Evolutionary conservation across 2,329 filamentous ascomycete species (phyloP), one percentile per base, ranked within the genome.

Genomic region (Xylariaceae sp.): DNA sequence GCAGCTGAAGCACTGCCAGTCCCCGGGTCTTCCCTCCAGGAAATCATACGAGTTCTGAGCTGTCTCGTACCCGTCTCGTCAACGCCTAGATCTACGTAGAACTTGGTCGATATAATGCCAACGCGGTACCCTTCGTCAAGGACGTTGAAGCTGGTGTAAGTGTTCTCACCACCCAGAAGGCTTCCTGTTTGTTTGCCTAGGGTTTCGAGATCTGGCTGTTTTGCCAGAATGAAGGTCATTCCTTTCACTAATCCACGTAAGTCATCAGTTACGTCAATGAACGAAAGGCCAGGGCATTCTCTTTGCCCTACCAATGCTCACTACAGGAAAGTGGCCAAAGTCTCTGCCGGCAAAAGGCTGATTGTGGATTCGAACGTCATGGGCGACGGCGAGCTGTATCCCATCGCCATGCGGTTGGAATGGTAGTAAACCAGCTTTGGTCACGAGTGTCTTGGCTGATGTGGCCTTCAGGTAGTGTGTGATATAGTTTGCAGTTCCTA

Each of bases 211-310:
- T 74, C 76, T 0, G 80, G 74, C 16, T 92, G 73, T 60, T 82
- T 72, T 13, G 86, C 73, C 39, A 88, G 76, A 22, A 83, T 69
- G 66, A 89, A 90, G 1, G 81, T 81, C 83, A 91, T 86, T 42
- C 87, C 88, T 44, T 82, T 82, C 39, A 90, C 86, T 28, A 28
- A 5, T 7, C 7, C 22, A 28, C 22, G 7, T 28, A 28, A 4
- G 22, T 28, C 22, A 28, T 7, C 22, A 28, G 4, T 28, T 28
- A 28, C 4, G 22, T 28, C 22, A 5, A 5, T 7, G 22, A 28
- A 28, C 22, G 22, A 28, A 28, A n/a, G n/a, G 22, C 7, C 7
- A 28, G 22, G 22, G 22, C 4, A 28, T 5, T 5, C 22, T 28
- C 7, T 7, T 28, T 7, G 22, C 22, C 22, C 7, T 28, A 28